Conservation (phyloP, 139 green algal genomes). For the Chlamydomonas incerta region DNA sequence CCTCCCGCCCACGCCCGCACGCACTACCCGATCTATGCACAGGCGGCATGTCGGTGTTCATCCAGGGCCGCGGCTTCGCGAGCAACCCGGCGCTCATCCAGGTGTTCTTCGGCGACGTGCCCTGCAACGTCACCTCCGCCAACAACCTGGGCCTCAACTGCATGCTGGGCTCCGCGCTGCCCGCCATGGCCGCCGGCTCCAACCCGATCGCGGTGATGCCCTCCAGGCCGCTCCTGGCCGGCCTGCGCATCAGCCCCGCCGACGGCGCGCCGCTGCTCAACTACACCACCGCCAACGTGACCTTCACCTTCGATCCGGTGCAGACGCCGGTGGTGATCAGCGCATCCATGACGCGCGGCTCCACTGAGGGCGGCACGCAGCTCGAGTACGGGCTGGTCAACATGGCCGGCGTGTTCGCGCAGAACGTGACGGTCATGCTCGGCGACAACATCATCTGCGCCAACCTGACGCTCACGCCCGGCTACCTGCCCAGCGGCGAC, state of each 20-base stretch:
- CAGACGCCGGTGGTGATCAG: conserved; percentile 50
- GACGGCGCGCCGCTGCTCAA: background rate
- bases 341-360: conserved; percentile 50
- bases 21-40: no score
- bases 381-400: conserved; percentile 49
- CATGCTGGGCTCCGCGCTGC: background rate
- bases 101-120: conserved; percentile 5
- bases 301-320: conserved; percentile 50
- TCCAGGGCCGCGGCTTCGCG: conserved; percentile 45
- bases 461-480: background rate
- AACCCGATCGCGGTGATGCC: background rate
- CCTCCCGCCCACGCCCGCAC: no score
- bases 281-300: conserved; percentile 3
- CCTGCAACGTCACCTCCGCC: conserved; percentile 3
- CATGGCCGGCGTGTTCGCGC: background rate
- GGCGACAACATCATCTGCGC: background rate
- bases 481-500: no score
- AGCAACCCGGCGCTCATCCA: background rate
- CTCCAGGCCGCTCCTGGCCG: background rate
- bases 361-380: conserved; percentile 68
- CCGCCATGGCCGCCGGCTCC: background rate
- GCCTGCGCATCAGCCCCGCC: conserved; percentile 9
- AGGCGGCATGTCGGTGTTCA: conserved; percentile 26
- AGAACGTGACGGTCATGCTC: background rate
- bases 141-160: conserved; percentile 24